phyloP scores from a whole-genome alignment of 495 filamentous ascomycete species.

The Peziza echinospora region DNA sequence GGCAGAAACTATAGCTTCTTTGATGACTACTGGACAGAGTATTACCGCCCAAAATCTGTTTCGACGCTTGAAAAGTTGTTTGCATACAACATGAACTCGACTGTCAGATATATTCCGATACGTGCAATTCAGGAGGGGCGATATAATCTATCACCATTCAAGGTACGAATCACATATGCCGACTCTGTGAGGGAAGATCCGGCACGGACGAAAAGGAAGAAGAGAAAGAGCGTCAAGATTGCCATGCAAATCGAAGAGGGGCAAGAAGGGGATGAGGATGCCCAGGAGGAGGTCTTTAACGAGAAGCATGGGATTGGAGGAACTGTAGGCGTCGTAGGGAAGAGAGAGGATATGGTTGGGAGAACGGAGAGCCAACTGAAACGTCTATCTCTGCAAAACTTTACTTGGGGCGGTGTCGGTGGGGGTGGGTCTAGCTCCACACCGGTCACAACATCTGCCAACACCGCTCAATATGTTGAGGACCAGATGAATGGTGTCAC shows the following conservation, averaged over 20 bases:
- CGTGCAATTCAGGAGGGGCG: constrained; percentile 39
- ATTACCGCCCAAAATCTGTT: constrained; percentile 68
- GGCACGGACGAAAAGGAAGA: constrained; percentile 8
- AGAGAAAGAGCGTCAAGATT: constrained; percentile 2
- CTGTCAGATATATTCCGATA: constrained; percentile 55
- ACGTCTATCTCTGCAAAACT: not conserved
- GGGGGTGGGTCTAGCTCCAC: not conserved
- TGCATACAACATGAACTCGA: constrained; percentile 73
- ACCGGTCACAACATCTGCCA: too few species aligned
- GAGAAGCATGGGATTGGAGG: not conserved
- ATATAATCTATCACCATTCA: constrained; percentile 67
- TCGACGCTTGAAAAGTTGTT: constrained; percentile 80
- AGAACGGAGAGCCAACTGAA: not conserved
- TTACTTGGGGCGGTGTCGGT: not conserved
- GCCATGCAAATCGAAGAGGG: not conserved
- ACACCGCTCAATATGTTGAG: not conserved
- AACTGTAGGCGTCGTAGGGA: not conserved
- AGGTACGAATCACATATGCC: constrained; percentile 32
- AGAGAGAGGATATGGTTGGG: not conserved
- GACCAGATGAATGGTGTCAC: too few species aligned
- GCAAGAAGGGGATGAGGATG: not conserved
- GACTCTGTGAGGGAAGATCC: not conserved
- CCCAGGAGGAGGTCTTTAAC: not conserved
- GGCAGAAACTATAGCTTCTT: constrained; percentile 42
- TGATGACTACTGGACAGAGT: constrained; percentile 97